Evolutionary conservation across 192 early-diverging fungal species (phyloP).

Genomic region (Mortierella claussenii): DNA sequence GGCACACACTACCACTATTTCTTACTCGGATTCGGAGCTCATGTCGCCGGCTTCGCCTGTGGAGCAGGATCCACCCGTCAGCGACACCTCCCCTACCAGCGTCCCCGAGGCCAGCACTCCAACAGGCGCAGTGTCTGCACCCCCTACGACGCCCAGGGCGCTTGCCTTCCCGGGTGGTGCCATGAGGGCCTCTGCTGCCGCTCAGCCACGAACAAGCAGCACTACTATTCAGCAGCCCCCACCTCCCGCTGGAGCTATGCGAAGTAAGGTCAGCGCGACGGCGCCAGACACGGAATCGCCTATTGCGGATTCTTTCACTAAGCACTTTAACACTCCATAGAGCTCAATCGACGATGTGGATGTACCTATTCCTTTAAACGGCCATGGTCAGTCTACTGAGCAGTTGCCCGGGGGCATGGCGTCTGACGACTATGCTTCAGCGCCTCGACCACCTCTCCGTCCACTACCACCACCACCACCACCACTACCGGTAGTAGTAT

Average conservation of each 20-base stretch:
- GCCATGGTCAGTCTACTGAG: not conserved
- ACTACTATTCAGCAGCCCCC: not conserved
- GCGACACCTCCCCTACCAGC: not conserved
- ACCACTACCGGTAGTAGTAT: not conserved
- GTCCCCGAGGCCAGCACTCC: not conserved
- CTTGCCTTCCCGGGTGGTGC: constrained; percentile 12
- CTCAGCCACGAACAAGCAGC: not conserved
- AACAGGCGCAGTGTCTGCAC: not conserved
- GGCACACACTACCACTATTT: constrained; percentile 7
- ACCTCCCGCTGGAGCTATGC: not conserved
- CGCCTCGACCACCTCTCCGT: not conserved
- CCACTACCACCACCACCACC: not conserved
- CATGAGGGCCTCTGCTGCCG: not conserved
- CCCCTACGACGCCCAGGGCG: not conserved
- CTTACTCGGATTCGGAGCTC: not conserved
- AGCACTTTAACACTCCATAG: constrained; percentile 4
- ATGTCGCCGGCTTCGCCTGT: constrained; percentile 7
- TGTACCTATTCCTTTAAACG: not conserved
- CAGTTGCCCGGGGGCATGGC: not conserved
- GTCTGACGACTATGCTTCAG: too few species aligned
- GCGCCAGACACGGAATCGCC: constrained; percentile 3
- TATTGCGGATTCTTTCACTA: too few species aligned
- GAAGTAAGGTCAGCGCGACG: not conserved
- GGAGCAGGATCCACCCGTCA: constrained; percentile 20
- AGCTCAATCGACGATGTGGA: not conserved